These are phyloP conservation scores for Plantago coronopus DNA, from an alignment of 305 asterid species.

Conservation along the genomic window DNA sequence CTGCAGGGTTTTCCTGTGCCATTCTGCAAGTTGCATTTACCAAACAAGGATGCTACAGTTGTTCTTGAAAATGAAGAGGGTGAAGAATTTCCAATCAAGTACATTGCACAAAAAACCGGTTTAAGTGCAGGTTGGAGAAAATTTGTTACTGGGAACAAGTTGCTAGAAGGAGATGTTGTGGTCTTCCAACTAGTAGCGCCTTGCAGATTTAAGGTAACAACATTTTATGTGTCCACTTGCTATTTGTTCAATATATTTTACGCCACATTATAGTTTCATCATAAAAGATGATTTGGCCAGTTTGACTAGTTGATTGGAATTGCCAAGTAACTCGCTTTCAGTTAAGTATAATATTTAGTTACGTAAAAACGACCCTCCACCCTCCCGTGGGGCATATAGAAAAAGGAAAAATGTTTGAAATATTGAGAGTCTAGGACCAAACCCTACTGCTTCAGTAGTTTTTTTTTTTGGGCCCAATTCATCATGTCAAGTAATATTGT, in stretches of 20 bases:
- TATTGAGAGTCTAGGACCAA: too few species aligned
- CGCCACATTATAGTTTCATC: too few species aligned
- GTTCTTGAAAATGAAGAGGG: constrained; percentile 64
- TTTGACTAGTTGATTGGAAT: neutral
- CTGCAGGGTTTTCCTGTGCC: constrained; percentile 89
- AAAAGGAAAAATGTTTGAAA: too few species aligned
- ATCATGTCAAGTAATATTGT: too few species aligned
- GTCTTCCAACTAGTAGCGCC: constrained; percentile 63
- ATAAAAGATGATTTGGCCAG: too few species aligned
- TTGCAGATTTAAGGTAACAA: constrained; percentile 71
- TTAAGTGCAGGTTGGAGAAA: constrained; percentile 98
- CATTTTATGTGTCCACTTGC: neutral
- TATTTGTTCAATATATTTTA: neutral
- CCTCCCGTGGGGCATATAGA: too few species aligned
- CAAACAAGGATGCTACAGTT: constrained; percentile 52
- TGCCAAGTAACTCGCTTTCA: neutral
- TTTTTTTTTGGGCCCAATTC: too few species aligned
- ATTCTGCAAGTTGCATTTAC: constrained; percentile 75
- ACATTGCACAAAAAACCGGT: constrained; percentile 84
- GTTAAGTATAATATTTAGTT: neutral
- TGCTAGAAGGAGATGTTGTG: constrained; percentile 87
- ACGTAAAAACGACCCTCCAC: too few species aligned
- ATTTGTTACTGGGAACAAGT: constrained; percentile 71
- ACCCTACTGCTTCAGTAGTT: too few species aligned
- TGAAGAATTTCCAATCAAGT: constrained; percentile 66